phyloP scores from a whole-genome alignment of 345 rosid species.

The Atalantia buxifolia region DNA sequence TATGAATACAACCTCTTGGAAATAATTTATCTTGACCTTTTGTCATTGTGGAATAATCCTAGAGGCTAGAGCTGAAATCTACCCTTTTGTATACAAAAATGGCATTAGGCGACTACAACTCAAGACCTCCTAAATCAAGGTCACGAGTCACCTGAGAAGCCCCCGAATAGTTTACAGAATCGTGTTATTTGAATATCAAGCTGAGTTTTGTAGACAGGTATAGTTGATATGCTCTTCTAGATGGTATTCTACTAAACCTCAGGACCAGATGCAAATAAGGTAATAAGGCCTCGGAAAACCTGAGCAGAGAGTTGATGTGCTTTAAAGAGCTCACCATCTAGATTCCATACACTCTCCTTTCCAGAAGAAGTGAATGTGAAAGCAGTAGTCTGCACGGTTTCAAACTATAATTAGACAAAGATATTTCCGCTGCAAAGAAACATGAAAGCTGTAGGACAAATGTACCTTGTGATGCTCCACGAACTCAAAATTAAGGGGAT shows the following conservation, averaged over 20 bases:
- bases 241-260: conserved; percentile 41
- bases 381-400: conserved; percentile 56
- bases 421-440: not conserved
- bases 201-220: not conserved
- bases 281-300: conserved; percentile 78
- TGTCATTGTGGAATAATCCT: not conserved
- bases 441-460: not conserved
- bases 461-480: conserved; percentile 87
- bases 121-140: not conserved
- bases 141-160: not conserved
- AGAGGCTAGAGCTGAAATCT: not conserved
- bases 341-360: conserved; percentile 80
- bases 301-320: conserved; percentile 92
- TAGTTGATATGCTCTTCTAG: not conserved
- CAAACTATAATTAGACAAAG: not conserved
- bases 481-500: conserved; percentile 73
- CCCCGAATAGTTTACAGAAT: conserved; percentile 5
- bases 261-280: conserved; percentile 90
- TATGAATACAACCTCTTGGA: not conserved
- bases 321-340: conserved; percentile 89
- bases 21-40: not conserved
- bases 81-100: not conserved
- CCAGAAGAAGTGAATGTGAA: conserved; percentile 82
- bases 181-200: not conserved
- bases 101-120: not conserved